phyloP scores from a whole-genome alignment of 176 grass and related monocot species.

The Coix lacrymajobi region DNA sequence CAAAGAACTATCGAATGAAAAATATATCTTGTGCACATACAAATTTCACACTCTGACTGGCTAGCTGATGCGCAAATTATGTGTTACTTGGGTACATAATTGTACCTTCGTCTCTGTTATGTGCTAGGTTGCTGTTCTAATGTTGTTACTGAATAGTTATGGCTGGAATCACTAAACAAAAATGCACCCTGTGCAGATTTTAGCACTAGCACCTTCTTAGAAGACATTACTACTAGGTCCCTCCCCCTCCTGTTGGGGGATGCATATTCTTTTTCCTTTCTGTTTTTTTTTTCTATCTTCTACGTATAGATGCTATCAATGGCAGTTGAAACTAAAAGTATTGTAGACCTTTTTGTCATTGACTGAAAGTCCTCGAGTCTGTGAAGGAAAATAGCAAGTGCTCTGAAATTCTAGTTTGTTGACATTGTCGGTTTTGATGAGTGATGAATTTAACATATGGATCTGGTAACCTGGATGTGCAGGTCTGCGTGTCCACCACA shows the following conservation, averaged over 20 bases:
- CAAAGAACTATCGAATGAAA: neutral
- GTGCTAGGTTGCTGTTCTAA: neutral
- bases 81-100: neutral
- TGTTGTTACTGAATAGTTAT: neutral
- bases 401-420: neutral
- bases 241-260: neutral
- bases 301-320: neutral
- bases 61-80: neutral
- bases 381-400: neutral
- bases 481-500: conserved; percentile 94
- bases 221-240: neutral
- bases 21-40: neutral
- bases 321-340: neutral
- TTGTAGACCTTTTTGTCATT: neutral
- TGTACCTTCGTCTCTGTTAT: neutral
- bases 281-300: neutral
- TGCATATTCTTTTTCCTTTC: neutral
- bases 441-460: neutral
- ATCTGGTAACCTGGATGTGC: conserved; percentile 1
- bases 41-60: neutral
- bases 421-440: neutral
- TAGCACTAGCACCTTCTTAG: neutral
- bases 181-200: neutral
- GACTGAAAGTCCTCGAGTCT: neutral
- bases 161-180: neutral